Percentiles rank a stretch among this genome's conserved stretches.
Conservation (phyloP, 495 filamentous ascomycete genomes). For the Hyaloscypha bicolor region DNA sequence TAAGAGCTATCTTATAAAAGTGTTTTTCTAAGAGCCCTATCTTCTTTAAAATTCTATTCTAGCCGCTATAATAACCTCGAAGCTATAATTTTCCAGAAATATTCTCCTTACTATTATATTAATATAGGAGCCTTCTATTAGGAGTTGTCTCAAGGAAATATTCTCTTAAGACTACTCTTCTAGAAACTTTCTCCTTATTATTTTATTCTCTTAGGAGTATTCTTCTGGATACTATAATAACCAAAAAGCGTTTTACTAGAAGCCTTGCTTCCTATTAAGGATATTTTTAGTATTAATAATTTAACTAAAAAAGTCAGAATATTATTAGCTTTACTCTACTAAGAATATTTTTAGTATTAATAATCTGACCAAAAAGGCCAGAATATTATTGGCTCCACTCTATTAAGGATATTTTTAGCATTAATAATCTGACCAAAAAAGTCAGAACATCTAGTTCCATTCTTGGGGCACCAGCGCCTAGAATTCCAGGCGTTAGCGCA, state of each 20-base stretch:
- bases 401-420: no score
- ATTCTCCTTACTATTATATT: conserved; percentile 13
- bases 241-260: conserved; percentile 6
- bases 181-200: conserved; percentile 11
- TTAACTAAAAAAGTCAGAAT: no score
- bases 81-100: conserved; percentile 8
- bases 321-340: no score
- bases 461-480: no score
- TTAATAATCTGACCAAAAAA: no score
- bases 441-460: no score
- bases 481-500: no score
- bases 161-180: conserved; percentile 10
- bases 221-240: conserved; percentile 6
- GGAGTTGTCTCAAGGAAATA: conserved; percentile 12
- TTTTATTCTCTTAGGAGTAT: not conserved
- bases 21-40: not conserved
- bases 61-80: conserved; percentile 2
- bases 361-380: no score
- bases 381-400: no score
- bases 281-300: no score
- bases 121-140: conserved; percentile 14
- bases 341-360: no score
- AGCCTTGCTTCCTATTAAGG: no score
- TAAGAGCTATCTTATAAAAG: not conserved
- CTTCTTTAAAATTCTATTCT: not conserved